These are phyloP conservation scores for Cubamyces lactineus DNA, from an alignment of 768 basidiomycete species.

Conservation along the genomic window DNA sequence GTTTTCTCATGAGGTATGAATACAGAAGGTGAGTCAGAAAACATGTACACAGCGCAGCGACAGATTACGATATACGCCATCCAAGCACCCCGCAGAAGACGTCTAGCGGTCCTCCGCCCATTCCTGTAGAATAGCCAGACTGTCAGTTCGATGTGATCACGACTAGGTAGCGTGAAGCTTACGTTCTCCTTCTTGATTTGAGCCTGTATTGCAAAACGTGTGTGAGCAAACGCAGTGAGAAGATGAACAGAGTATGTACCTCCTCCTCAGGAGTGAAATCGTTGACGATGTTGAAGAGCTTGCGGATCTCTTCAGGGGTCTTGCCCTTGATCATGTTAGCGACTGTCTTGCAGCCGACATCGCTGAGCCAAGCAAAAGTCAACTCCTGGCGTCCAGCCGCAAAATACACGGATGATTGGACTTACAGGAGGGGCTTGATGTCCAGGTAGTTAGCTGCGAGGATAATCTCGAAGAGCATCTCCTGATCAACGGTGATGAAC, in stretches of 20 bases:
- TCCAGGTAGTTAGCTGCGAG: slow-evolving; percentile 99
- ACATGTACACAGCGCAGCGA: slow-evolving; percentile 27
- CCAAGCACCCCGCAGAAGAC: neutral
- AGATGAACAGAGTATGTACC: slow-evolving; percentile 48
- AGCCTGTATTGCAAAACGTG: slow-evolving; percentile 51
- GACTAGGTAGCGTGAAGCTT: slow-evolving; percentile 38
- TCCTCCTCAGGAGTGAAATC: slow-evolving; percentile 99
- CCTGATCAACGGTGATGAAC: slow-evolving; percentile 98
- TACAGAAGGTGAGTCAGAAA: slow-evolving; percentile 21
- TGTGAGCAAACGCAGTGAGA: slow-evolving; percentile 18
- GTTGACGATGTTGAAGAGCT: slow-evolving; percentile 96
- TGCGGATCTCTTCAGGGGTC: slow-evolving; percentile 98
- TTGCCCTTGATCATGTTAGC: slow-evolving; percentile 99
- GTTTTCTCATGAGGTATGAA: slow-evolving; percentile 18
- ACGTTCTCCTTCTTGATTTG: slow-evolving; percentile 99
- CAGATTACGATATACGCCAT: slow-evolving; percentile 16
- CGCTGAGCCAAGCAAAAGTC: slow-evolving; percentile 49
- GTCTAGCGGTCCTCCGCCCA: slow-evolving; percentile 88
- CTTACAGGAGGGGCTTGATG: slow-evolving; percentile 96
- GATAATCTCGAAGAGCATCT: slow-evolving; percentile 99
- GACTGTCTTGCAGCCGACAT: slow-evolving; percentile 97
- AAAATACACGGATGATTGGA: slow-evolving; percentile 19
- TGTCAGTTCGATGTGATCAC: slow-evolving; percentile 1
- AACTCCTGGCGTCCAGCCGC: slow-evolving; percentile 13
- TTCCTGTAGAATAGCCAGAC: slow-evolving; percentile 54